These are phyloP conservation scores for Claviceps sp. DNA, from an alignment of 2,329 filamentous ascomycete genomes.

Conservation along the genomic window DNA sequence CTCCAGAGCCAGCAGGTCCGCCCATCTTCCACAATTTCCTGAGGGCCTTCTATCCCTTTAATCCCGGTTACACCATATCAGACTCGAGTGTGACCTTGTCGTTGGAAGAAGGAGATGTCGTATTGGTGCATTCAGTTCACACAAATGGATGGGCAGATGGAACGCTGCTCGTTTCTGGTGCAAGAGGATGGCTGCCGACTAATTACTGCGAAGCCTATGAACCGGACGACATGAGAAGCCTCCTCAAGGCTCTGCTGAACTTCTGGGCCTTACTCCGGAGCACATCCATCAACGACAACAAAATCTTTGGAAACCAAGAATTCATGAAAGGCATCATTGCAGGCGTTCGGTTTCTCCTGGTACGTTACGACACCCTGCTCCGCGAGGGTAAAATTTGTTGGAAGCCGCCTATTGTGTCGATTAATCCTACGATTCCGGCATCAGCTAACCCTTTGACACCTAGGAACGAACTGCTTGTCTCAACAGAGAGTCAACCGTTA, in stretches of 20 bases:
- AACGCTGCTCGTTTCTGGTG: constrained; percentile 72
- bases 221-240: constrained; percentile 68
- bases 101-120: constrained; percentile 79
- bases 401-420: background rate
- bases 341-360: constrained; percentile 78
- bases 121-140: constrained; percentile 91
- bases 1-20: constrained; percentile 29
- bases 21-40: constrained; percentile 87
- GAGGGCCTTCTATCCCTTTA: constrained; percentile 85
- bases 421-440: background rate
- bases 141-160: constrained; percentile 98
- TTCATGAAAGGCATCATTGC: constrained; percentile 91
- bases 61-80: constrained; percentile 62
- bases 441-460: constrained; percentile 7
- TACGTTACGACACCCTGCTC: constrained; percentile 32
- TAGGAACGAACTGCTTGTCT: constrained; percentile 83
- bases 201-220: constrained; percentile 97
- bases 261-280: constrained; percentile 85
- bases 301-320: constrained; percentile 79
- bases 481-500: constrained; percentile 62
- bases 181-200: constrained; percentile 88
- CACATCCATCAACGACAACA: constrained; percentile 58
- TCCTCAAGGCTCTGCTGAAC: constrained; percentile 75
- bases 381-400: background rate
- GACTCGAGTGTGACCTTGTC: constrained; percentile 80